These are phyloP conservation scores for Phytophthora meadii DNA, from an alignment of 352 stramenopile species.

Conservation along the genomic window DNA sequence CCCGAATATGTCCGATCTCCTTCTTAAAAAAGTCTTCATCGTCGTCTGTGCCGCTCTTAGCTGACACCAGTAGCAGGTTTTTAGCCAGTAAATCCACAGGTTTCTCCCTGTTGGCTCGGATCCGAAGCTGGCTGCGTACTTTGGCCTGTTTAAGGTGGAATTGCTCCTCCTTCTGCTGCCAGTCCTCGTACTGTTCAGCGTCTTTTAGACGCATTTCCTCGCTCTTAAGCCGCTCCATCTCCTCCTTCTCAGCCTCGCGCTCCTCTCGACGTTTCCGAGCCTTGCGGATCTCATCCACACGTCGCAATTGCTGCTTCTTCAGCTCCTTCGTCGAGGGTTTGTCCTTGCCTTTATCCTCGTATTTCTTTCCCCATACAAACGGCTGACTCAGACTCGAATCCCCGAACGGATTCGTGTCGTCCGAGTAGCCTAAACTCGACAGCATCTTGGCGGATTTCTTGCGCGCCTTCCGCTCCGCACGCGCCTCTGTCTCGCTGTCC, in stretches of 20 bases:
- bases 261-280: conserved; percentile 91
- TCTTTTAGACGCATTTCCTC: conserved; percentile 97
- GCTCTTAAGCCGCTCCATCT: conserved; percentile 95
- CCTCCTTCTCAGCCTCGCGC: conserved; percentile 92
- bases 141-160: conserved; percentile 96
- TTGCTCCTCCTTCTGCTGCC: conserved; percentile 98
- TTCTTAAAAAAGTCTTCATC: conserved; percentile 42
- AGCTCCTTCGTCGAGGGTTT: conserved; percentile 58
- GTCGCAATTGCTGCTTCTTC: conserved; percentile 77
- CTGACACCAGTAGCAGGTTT: conserved; percentile 97
- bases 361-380: conserved; percentile 99
- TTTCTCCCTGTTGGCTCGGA: conserved; percentile 92
- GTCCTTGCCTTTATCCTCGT: conserved; percentile 49
- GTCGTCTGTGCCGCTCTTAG: conserved; percentile 55
- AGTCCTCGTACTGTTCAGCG: conserved; percentile 97
- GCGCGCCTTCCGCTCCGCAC: conserved; percentile 59
- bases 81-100: conserved; percentile 98
- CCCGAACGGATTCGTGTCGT: conserved; percentile 98
- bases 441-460: conserved; percentile 84
- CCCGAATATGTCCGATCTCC: conserved; percentile 62
- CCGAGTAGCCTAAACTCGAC: conserved; percentile 95
- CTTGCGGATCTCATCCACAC: conserved; percentile 97
- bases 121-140: conserved; percentile 90
- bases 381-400: conserved; percentile 97
- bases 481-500: conserved; percentile 51